These are phyloP conservation scores for Yarrowia sp. DNA, from an alignment of 805 yeast species.

Conservation along the genomic window DNA sequence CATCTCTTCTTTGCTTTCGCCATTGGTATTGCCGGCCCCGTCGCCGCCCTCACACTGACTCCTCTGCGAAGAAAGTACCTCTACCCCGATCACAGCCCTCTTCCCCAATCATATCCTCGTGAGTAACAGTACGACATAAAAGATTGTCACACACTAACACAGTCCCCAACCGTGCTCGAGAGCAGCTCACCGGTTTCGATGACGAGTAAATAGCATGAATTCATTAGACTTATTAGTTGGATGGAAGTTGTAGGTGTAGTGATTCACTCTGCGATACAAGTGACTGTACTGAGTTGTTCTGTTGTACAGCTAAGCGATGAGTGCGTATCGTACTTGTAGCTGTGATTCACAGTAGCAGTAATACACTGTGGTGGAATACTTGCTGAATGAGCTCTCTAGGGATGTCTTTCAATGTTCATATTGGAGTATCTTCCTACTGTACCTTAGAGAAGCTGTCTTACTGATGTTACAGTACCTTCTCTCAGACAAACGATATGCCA, in stretches of 20 bases:
- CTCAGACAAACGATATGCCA: too few relatives aligned
- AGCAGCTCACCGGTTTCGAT: conserved; percentile 39
- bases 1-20: conserved; percentile 64
- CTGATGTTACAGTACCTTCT: too few relatives aligned
- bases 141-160: conserved; percentile 27
- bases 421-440: too few relatives aligned
- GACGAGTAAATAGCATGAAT: conserved; percentile 34
- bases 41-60: conserved; percentile 55
- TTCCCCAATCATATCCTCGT: conserved; percentile 53
- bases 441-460: too few relatives aligned
- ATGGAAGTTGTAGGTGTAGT: background rate
- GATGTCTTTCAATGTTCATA: too few relatives aligned
- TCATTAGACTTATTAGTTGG: conserved; percentile 19
- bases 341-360: too few relatives aligned
- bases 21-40: conserved; percentile 67
- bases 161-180: conserved; percentile 36
- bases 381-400: too few relatives aligned
- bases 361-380: too few relatives aligned
- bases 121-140: conserved; percentile 42
- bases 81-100: conserved; percentile 61
- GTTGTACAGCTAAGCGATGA: too few relatives aligned
- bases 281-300: too few relatives aligned
- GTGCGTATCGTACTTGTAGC: too few relatives aligned
- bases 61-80: conserved; percentile 69
- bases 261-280: too few relatives aligned